A percentile compares a stretch with the other conserved stretches of the same genome.
Evolutionary conservation across 768 basidiomycete species (phyloP).

Genomic region (Termitomyces sp.): DNA sequence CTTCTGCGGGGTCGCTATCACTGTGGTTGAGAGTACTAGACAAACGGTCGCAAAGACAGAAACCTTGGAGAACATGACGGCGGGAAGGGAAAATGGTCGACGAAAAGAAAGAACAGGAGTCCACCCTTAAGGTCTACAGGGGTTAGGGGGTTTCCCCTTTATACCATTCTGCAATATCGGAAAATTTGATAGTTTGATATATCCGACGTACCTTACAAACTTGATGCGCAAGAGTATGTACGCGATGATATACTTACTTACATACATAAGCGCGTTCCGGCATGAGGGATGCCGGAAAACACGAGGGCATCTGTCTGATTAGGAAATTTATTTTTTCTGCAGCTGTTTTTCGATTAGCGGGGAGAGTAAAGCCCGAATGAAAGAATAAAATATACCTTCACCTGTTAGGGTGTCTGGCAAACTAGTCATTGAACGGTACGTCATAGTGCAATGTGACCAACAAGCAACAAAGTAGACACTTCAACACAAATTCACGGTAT

Average conservation of each 20-base stretch:
- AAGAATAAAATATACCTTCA: too few relatives aligned
- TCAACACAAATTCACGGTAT: background rate
- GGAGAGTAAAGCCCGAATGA: background rate
- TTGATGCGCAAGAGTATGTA: background rate
- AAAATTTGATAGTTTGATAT: background rate
- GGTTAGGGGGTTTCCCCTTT: slow-evolving; percentile 2
- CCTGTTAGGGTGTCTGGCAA: background rate
- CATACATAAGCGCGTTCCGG: background rate
- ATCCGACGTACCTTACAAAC: slow-evolving; percentile 2
- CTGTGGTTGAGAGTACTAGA: slow-evolving; percentile 6
- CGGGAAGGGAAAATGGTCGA: background rate
- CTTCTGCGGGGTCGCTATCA: slow-evolving; percentile 9
- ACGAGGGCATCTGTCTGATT: background rate
- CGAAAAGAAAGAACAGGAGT: background rate
- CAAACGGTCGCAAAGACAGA: slow-evolving; percentile 6
- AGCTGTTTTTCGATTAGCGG: background rate
- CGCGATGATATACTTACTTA: background rate
- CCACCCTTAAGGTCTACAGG: slow-evolving; percentile 2
- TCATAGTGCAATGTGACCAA: background rate
- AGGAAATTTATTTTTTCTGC: background rate
- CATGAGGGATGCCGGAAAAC: background rate
- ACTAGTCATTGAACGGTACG: too few relatives aligned
- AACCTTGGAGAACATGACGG: slow-evolving; percentile 9
- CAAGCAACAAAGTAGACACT: background rate
- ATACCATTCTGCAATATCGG: slow-evolving; percentile 1